Evolutionary conservation across 2,329 filamentous ascomycete genomes (phyloP).

Genomic region (Diaporthe vaccinii): DNA sequence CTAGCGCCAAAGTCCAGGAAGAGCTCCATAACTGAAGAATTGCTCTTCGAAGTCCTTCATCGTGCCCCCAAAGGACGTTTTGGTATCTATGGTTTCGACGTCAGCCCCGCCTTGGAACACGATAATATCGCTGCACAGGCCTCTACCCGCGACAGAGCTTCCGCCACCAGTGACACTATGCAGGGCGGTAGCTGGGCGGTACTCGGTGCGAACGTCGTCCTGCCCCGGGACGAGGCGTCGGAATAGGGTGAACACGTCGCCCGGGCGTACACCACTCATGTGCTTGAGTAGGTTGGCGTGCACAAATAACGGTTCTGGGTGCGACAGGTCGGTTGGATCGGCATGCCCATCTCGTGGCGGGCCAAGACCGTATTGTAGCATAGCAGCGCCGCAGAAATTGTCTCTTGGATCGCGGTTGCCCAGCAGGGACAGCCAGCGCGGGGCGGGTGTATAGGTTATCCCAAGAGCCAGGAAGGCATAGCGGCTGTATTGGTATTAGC

Average conservation of each 20-base stretch:
- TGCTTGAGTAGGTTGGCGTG: slow-evolving; percentile 41
- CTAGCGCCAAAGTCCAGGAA: slow-evolving; percentile 34
- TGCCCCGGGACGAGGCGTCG: slow-evolving; percentile 33
- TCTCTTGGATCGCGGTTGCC: slow-evolving; percentile 29
- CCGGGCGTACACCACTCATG: slow-evolving; percentile 35
- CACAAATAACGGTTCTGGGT: slow-evolving; percentile 38
- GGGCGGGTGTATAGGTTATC: slow-evolving; percentile 39
- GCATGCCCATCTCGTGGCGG: slow-evolving; percentile 16
- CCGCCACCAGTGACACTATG: slow-evolving; percentile 31
- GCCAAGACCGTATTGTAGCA: slow-evolving; percentile 39
- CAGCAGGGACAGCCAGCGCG: slow-evolving; percentile 40
- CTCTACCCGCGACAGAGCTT: slow-evolving; percentile 24
- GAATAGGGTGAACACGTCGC: slow-evolving; percentile 26
- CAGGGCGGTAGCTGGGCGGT: background rate
- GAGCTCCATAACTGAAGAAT: slow-evolving; percentile 33
- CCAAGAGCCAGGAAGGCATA: slow-evolving; percentile 40
- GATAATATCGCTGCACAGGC: slow-evolving; percentile 38
- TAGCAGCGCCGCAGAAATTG: slow-evolving; percentile 40
- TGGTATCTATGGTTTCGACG: slow-evolving; percentile 34
- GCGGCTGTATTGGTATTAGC: slow-evolving; percentile 21
- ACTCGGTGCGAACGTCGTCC: slow-evolving; percentile 34
- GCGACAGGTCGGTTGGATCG: slow-evolving; percentile 32
- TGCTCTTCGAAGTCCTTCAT: slow-evolving; percentile 33
- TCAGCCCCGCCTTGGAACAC: slow-evolving; percentile 34
- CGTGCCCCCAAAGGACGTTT: slow-evolving; percentile 27